A percentile compares a stretch with the other conserved stretches of the same genome.
These are phyloP conservation scores for Sphaerostilbella broomeana DNA, from an alignment of 2,329 filamentous ascomycete genomes.

Conservation along the genomic window DNA sequence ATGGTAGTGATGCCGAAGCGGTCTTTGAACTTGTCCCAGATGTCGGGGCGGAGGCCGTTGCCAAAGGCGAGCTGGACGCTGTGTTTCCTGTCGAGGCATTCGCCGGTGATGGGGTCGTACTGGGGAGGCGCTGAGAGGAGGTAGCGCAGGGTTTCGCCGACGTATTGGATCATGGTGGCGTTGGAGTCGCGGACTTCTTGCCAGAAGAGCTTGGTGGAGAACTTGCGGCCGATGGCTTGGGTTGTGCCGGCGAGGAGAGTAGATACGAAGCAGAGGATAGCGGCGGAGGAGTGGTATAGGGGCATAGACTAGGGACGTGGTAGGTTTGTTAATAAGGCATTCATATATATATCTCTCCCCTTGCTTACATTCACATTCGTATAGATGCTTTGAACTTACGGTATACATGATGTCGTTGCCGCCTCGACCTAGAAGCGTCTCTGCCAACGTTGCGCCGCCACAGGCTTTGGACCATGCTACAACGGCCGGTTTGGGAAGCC, in stretches of 20 bases:
- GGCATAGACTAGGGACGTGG: conserved; percentile 83
- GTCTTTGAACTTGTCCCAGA: conserved; percentile 78
- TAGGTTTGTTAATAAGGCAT: too few species aligned
- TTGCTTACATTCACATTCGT: too few species aligned
- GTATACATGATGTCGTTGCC: conserved; percentile 68
- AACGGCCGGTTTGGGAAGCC: conserved; percentile 72
- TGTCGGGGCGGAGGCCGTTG: conserved; percentile 77
- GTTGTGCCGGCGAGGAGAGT: conserved; percentile 57
- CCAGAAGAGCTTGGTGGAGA: conserved; percentile 74
- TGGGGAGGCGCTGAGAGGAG: conserved; percentile 62
- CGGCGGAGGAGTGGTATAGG: conserved; percentile 77
- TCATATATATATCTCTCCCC: too few species aligned
- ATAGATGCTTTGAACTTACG: too few species aligned
- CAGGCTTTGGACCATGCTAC: conserved; percentile 65
- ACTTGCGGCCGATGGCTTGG: conserved; percentile 66
- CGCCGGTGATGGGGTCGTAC: conserved; percentile 55
- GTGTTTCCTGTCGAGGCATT: conserved; percentile 66
- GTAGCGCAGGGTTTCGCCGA: conserved; percentile 82
- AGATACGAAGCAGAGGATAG: conserved; percentile 60
- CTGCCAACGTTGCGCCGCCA: conserved; percentile 33
- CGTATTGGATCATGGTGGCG: conserved; percentile 77
- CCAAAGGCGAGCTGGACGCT: conserved; percentile 70
- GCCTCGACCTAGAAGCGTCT: conserved; percentile 49
- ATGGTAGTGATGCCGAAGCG: conserved; percentile 70
- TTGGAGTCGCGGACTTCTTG: conserved; percentile 62